phyloP scores from a whole-genome alignment of 2,329 filamentous ascomycete genomes.

The Alternaria rosae region DNA sequence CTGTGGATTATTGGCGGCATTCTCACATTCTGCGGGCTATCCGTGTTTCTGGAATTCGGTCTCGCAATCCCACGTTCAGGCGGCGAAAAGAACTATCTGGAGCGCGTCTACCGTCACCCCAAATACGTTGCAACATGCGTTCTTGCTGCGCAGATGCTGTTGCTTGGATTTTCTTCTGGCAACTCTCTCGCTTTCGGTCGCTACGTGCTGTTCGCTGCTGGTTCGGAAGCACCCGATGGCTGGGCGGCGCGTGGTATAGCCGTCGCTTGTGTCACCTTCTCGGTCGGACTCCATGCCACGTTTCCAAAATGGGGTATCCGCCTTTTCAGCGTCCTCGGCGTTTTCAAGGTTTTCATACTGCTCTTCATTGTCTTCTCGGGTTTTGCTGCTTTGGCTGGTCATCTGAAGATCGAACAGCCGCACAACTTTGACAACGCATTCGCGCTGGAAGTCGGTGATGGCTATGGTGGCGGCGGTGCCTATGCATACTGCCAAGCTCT shows the following conservation, averaged over 20 bases:
- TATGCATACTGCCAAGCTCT: conserved; percentile 63
- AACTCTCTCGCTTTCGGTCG: conserved; percentile 67
- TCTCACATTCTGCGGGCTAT: conserved; percentile 66
- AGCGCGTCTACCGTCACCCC: conserved; percentile 67
- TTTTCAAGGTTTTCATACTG: conserved; percentile 68
- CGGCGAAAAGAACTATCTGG: conserved; percentile 72
- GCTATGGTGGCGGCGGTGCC: conserved; percentile 45
- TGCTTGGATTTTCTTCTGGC: conserved; percentile 66
- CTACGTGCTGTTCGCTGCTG: conserved; percentile 65
- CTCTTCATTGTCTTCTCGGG: conserved; percentile 69
- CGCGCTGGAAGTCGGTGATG: conserved; percentile 51
- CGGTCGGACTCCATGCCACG: conserved; percentile 60
- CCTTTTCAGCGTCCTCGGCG: conserved; percentile 65
- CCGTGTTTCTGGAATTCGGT: conserved; percentile 70
- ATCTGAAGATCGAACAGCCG: conserved; percentile 54
- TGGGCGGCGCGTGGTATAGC: conserved; percentile 66
- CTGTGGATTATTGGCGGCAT: conserved; percentile 63
- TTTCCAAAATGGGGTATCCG: conserved; percentile 66
- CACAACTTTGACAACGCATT: conserved; percentile 67
- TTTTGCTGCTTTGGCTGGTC: conserved; percentile 45
- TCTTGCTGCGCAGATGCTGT: conserved; percentile 67
- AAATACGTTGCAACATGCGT: conserved; percentile 67
- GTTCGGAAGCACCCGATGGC: conserved; percentile 56
- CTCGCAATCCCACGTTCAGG: conserved; percentile 68
- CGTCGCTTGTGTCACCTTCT: conserved; percentile 58